Evolutionary conservation across 2,329 filamentous ascomycete genomes (phyloP).

Genomic region (Curvularia spicifera): DNA sequence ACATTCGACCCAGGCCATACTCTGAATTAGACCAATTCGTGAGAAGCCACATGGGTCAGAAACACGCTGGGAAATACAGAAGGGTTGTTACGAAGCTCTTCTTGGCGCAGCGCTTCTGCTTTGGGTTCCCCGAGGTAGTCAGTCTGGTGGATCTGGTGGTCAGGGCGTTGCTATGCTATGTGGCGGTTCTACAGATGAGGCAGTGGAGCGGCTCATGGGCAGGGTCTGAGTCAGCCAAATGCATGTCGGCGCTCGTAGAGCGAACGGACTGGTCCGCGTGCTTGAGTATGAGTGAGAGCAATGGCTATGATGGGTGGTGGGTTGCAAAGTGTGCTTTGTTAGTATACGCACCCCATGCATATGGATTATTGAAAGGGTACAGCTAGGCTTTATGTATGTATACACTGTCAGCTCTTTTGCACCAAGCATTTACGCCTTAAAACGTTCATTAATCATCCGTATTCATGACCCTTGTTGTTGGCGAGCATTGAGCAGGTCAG

Average conservation of each 20-base stretch:
- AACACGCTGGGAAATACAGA: constrained; percentile 44
- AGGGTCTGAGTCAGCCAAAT: constrained; percentile 3
- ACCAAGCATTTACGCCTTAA: background rate
- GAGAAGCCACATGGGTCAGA: constrained; percentile 15
- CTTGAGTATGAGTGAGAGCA: background rate
- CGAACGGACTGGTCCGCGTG: constrained; percentile 7
- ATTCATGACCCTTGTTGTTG: background rate
- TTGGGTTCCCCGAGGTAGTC: constrained; percentile 52
- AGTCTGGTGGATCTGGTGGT: constrained; percentile 76
- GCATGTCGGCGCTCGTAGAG: background rate
- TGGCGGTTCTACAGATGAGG: constrained; percentile 34
- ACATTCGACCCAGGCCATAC: constrained; percentile 48
- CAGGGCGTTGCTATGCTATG: constrained; percentile 63
- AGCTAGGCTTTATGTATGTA: constrained; percentile 16
- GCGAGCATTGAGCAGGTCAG: background rate
- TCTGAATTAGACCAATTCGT: constrained; percentile 53
- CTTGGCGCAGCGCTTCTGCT: constrained; percentile 50
- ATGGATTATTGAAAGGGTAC: constrained; percentile 40
- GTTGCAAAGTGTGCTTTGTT: constrained; percentile 8
- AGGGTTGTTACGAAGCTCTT: constrained; percentile 51
- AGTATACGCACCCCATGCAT: constrained; percentile 32
- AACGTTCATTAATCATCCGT: background rate
- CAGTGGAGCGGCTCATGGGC: constrained; percentile 7
- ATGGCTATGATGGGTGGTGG: constrained; percentile 17
- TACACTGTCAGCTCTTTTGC: background rate